Base-by-base conservation (phyloP, 441 rosid species). In the Pelargonium australe region DNA sequence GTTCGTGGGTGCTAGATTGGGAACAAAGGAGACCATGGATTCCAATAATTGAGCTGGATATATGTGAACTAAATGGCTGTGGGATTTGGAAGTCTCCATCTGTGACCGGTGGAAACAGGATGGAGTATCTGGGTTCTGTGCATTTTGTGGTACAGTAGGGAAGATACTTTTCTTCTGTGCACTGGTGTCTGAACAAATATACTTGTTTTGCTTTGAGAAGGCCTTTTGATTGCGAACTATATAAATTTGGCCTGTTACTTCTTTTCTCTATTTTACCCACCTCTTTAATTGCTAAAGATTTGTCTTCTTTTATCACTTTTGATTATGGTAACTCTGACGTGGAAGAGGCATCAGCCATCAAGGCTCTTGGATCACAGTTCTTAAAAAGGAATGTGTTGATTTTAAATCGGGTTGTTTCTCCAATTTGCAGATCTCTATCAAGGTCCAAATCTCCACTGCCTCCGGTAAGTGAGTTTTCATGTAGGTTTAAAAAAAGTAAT, bases 371-470 rank as follows among this genome's bases (percentile, higher is more conserved):
- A 81, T 88, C 85, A 83, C 78, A 85, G 90, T 82, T 80, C 78
- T 86, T 87, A 49, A 80, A 81, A 78, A 78, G 84, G 88, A 87
- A 78, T 76, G 72, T 80, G 83, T 86, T 85, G 86, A 79, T 85
- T 84, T 85, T 87, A 84, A 92, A 95, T 81, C 84, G 87, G 86
- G 83, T 87, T 95, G 85, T 92, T 90, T 95, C 79, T 89, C 86
- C 88, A 86, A 87, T 92, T 90, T 95, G 98, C 98, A 95, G 99
- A 92, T 95, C 97, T 67, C 95, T 70, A 62, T 90, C 97, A 77
- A 90, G 96, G 73, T 91, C 99, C 80, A 86, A 84, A 75, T 90
- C 98, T 84, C 99, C 97, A 67, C 74, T 80, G 78, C 95, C 95
- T 73, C 31, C 88, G 78, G 96, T 95, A 87, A 86, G 98, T 86